These are phyloP conservation scores for Globisporangium emineosum DNA, from an alignment of 352 stramenopile genomes.

Conservation along the genomic window DNA sequence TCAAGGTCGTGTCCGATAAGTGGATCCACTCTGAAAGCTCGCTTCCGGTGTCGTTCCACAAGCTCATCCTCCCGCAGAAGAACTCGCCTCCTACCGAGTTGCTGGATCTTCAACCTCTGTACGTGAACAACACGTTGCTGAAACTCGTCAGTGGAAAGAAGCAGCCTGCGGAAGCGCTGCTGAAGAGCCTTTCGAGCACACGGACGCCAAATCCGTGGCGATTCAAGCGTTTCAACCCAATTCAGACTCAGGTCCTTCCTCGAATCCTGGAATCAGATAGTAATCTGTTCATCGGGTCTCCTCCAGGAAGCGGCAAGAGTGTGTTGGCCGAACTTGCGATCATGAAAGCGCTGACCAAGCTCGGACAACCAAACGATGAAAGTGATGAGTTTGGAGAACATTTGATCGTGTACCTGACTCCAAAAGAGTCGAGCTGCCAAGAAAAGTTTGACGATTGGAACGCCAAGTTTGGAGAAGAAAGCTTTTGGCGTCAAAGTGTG, in stretches of 20 bases:
- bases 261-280: slow-evolving; percentile 94
- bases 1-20: slow-evolving; percentile 96
- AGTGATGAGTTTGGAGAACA: slow-evolving; percentile 67
- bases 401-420: slow-evolving; percentile 93
- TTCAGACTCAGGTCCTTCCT: slow-evolving; percentile 98
- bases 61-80: slow-evolving; percentile 98
- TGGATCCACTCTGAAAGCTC: slow-evolving; percentile 98
- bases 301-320: slow-evolving; percentile 94
- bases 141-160: slow-evolving; percentile 71
- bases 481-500: slow-evolving; percentile 83
- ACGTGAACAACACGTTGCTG: slow-evolving; percentile 83
- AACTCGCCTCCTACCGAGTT: slow-evolving; percentile 97
- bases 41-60: slow-evolving; percentile 97
- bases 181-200: slow-evolving; percentile 39
- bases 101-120: slow-evolving; percentile 96
- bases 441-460: slow-evolving; percentile 83
- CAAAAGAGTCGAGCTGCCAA: slow-evolving; percentile 75
- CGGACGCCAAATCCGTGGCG: slow-evolving; percentile 50
- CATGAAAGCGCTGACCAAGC: slow-evolving; percentile 85
- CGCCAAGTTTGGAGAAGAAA: slow-evolving; percentile 79
- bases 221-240: slow-evolving; percentile 97
- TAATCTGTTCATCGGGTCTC: slow-evolving; percentile 95
- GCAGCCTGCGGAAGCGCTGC: slow-evolving; percentile 44
- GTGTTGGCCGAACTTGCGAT: slow-evolving; percentile 95
- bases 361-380: slow-evolving; percentile 50